phyloP scores from a whole-genome alignment of 2,329 filamentous ascomycete species.

The Nannizziopsis barbatae region DNA sequence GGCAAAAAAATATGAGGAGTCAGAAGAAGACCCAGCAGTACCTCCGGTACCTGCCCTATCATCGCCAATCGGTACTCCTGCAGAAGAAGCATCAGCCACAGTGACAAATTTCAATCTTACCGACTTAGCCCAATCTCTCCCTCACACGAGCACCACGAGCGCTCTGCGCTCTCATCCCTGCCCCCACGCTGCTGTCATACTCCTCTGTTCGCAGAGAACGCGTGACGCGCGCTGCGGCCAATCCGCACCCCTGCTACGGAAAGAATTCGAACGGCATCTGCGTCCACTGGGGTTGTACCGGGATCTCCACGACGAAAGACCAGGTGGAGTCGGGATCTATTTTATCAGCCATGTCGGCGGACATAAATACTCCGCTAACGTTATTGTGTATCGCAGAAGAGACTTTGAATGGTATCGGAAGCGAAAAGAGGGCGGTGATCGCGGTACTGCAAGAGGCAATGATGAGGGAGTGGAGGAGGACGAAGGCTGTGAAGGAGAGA shows the following conservation, averaged over 20 bases:
- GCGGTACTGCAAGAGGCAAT: conserved; percentile 20
- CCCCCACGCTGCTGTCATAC: conserved; percentile 74
- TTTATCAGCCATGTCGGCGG: conserved; percentile 95
- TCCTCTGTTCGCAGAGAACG: conserved; percentile 90
- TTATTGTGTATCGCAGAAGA: conserved; percentile 72
- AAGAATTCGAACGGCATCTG: conserved; percentile 81
- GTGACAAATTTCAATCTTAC: conserved; percentile 16
- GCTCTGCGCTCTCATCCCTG: conserved; percentile 52
- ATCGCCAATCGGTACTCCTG: not conserved
- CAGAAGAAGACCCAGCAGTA: conserved; percentile 63
- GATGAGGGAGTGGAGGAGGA: conserved; percentile 26
- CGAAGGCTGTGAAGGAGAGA: not conserved
- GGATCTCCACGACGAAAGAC: conserved; percentile 76
- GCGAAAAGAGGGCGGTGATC: conserved; percentile 19
- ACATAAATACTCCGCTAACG: conserved; percentile 91
- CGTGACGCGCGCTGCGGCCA: conserved; percentile 91
- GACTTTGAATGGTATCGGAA: conserved; percentile 30
- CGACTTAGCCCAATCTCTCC: conserved; percentile 17
- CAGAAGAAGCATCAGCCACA: not conserved
- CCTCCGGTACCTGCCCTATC: not conserved
- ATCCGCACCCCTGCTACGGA: conserved; percentile 76
- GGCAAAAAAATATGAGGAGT: conserved; percentile 36
- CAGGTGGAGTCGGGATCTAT: conserved; percentile 87
- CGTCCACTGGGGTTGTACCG: conserved; percentile 73
- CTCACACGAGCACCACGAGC: conserved; percentile 18